Percentiles rank a stretch among this genome's conserved stretches.
phyloP scores from a whole-genome alignment of 345 rosid species.

The Arabidopsis suecica region DNA sequence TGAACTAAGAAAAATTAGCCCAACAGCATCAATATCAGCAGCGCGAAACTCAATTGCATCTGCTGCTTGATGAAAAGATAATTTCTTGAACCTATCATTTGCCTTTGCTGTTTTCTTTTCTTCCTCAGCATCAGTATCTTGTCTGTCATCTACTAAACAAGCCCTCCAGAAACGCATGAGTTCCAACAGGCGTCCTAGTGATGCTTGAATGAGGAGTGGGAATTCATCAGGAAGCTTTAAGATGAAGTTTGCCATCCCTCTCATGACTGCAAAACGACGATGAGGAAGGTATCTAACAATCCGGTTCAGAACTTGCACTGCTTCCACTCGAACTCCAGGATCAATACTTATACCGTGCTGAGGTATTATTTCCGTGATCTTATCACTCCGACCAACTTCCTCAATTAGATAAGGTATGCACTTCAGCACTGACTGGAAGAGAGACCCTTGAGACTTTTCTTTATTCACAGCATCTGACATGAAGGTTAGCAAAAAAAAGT shows the following conservation, averaged over 20 bases:
- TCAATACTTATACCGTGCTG: slow-evolving; percentile 98
- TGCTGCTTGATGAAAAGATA: slow-evolving; percentile 70
- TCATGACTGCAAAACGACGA: slow-evolving; percentile 97
- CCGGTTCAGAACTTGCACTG: slow-evolving; percentile 93
- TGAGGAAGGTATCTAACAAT: slow-evolving; percentile 87
- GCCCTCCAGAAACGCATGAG: slow-evolving; percentile 99
- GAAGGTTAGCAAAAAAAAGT: slow-evolving; percentile 34
- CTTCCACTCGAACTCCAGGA: slow-evolving; percentile 99
- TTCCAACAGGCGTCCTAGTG: slow-evolving; percentile 88
- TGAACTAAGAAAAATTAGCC: slow-evolving; percentile 91
- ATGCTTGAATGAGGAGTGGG: slow-evolving; percentile 97
- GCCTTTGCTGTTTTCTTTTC: slow-evolving; percentile 55
- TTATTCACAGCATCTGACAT: slow-evolving; percentile 87
- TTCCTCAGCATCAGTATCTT: slow-evolving; percentile 56
- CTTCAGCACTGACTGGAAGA: slow-evolving; percentile 90
- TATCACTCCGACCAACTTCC: slow-evolving; percentile 98
- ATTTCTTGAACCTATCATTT: slow-evolving; percentile 68
- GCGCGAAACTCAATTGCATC: slow-evolving; percentile 86
- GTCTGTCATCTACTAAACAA: slow-evolving; percentile 77
- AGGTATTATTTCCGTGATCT: slow-evolving; percentile 97
- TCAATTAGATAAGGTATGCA: slow-evolving; percentile 96
- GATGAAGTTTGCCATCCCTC: slow-evolving; percentile 97
- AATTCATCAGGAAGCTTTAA: slow-evolving; percentile 94
- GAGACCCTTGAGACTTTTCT: slow-evolving; percentile 97
- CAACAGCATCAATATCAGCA: slow-evolving; percentile 96